Conservation (phyloP, 2,329 filamentous ascomycete species). For the Arthrobotrys iridis region DNA sequence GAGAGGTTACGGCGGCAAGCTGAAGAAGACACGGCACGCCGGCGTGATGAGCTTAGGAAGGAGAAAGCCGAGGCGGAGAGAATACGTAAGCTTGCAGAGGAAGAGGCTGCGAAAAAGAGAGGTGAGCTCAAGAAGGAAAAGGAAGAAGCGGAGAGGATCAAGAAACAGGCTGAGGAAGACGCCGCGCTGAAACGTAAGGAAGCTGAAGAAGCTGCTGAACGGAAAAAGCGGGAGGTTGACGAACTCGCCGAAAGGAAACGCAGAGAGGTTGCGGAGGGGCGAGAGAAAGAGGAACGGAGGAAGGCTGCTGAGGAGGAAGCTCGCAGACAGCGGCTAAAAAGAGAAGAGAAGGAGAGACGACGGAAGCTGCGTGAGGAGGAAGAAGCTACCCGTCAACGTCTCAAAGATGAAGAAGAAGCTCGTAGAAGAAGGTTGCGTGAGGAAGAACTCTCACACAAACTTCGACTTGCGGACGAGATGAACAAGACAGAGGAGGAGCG, state of each 20-base stretch:
- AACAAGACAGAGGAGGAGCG: conserved; percentile 76
- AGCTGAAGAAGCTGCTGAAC: conserved; percentile 84
- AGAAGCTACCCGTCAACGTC: conserved; percentile 79
- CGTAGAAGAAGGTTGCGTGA: conserved; percentile 32
- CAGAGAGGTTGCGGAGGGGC: conserved; percentile 78
- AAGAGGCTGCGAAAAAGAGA: conserved; percentile 19
- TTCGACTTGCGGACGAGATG: conserved; percentile 49
- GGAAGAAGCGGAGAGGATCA: conserved; percentile 23
- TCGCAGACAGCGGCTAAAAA: conserved; percentile 84
- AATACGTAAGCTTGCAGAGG: conserved; percentile 32
- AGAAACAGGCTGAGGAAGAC: conserved; percentile 21
- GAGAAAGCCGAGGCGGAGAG: conserved; percentile 33
- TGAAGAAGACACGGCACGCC: conserved; percentile 26
- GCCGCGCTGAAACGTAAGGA: conserved; percentile 97
- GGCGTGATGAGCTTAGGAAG: conserved; percentile 41
- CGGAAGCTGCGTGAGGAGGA: conserved; percentile 87
- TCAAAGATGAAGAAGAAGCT: conserved; percentile 43
- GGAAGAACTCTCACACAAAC: conserved; percentile 46
- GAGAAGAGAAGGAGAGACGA: conserved; percentile 84
- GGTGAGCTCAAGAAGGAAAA: conserved; percentile 26
- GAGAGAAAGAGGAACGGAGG: conserved; percentile 79
- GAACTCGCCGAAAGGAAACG: conserved; percentile 78
- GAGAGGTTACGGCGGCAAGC: conserved; percentile 38
- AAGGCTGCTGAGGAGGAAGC: conserved; percentile 82
- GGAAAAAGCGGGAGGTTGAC: conserved; percentile 86